Evolutionary conservation across 2,329 filamentous ascomycete species (phyloP).

Genomic region (Clarireedia monteithiana): DNA sequence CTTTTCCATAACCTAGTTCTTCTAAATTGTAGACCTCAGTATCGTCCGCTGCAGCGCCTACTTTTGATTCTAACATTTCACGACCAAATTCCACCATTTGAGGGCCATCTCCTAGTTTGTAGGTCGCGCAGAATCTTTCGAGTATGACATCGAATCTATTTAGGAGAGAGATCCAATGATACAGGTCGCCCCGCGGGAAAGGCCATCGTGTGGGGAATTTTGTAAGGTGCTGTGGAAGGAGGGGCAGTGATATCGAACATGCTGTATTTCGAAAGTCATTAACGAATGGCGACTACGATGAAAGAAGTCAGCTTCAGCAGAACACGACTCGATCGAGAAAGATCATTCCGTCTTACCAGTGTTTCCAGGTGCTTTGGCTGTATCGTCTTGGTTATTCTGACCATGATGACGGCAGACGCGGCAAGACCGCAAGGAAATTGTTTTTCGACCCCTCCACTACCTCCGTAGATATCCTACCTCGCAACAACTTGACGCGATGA

Average conservation of each 20-base stretch:
- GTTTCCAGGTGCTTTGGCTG: constrained; percentile 61
- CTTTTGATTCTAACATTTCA: constrained; percentile 47
- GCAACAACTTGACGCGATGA: constrained; percentile 23
- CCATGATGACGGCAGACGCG: constrained; percentile 54
- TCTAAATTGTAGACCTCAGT: constrained; percentile 41
- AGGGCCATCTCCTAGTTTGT: constrained; percentile 71
- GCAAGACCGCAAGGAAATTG: constrained; percentile 43
- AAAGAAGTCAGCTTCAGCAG: constrained; percentile 15
- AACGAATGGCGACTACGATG: constrained; percentile 72
- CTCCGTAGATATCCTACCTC: constrained; percentile 18
- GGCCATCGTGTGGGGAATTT: constrained; percentile 87
- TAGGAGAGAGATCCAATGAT: constrained; percentile 93
- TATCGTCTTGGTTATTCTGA: constrained; percentile 60
- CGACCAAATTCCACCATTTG: constrained; percentile 70
- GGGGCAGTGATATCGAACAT: constrained; percentile 60
- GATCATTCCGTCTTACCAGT: constrained; percentile 41
- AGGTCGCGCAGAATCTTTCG: constrained; percentile 71
- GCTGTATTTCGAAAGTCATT: constrained; percentile 70
- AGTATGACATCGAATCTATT: constrained; percentile 90
- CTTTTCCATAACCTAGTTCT: constrained; percentile 55
- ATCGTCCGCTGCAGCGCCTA: constrained; percentile 38
- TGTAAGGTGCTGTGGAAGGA: constrained; percentile 68
- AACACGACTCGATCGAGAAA: not conserved
- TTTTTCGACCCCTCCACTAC: constrained; percentile 45
- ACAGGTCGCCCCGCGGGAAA: constrained; percentile 89